Percentiles rank a stretch among this genome's conserved stretches.
Evolutionary conservation across 345 rosid genomes (phyloP).

Genomic region (Hibiscus syriacus): DNA sequence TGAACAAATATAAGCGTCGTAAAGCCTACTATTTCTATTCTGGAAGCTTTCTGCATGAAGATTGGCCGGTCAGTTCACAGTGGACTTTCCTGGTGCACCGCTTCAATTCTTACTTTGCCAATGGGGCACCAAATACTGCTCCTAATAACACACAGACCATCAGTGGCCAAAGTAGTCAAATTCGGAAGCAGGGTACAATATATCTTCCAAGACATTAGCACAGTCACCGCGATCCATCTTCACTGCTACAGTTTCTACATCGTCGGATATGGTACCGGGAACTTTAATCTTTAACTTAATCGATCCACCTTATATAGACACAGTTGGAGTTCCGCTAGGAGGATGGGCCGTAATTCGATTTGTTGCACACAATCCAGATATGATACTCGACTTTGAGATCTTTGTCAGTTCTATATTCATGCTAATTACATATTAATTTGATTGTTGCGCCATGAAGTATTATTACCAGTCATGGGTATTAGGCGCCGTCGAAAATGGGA

Average conservation of each 20-base stretch:
- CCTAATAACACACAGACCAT: too few relatives aligned
- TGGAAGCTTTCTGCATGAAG: too few relatives aligned
- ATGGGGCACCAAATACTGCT: too few relatives aligned
- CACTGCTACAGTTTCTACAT: constrained; percentile 78
- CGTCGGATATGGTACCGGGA: constrained; percentile 63
- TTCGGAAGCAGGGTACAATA: constrained; percentile 63
- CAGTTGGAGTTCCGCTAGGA: constrained; percentile 80
- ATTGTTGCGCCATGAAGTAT: constrained; percentile 75
- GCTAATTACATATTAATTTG: background rate
- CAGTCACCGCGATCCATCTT: constrained; percentile 66
- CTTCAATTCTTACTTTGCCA: too few relatives aligned
- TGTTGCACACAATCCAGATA: constrained; percentile 77
- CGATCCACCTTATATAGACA: constrained; percentile 83
- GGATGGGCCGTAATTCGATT: constrained; percentile 89
- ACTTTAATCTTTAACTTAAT: constrained; percentile 58
- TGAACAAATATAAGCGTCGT: too few relatives aligned
- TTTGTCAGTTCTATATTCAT: background rate
- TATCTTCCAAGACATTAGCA: constrained; percentile 70
- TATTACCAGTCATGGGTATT: constrained; percentile 77
- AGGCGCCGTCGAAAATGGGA: constrained; percentile 60
- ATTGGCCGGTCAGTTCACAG: too few relatives aligned
- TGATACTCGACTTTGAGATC: background rate
- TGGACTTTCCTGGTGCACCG: too few relatives aligned
- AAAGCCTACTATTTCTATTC: too few relatives aligned
- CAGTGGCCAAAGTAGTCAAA: constrained; percentile 51